Evolutionary conservation across 441 rosid species (phyloP).

Genomic region (Adansonia rubrostipa): DNA sequence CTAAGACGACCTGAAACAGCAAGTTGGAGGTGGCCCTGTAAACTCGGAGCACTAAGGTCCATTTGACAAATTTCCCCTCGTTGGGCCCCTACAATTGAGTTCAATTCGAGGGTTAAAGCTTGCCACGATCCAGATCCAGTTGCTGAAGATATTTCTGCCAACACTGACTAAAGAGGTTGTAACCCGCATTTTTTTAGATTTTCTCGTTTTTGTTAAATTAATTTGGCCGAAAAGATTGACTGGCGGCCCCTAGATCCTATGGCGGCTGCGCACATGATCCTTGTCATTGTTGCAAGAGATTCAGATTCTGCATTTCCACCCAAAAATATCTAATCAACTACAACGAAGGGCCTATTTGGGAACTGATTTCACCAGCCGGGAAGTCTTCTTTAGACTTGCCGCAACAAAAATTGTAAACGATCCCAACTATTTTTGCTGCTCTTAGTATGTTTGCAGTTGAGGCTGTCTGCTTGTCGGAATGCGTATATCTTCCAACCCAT

Average conservation of each 20-base stretch:
- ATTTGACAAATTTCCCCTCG: too few species aligned
- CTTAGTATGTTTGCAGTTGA: not conserved
- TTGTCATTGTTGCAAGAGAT: not conserved
- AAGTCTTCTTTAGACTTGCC: not conserved
- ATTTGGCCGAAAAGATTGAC: not conserved
- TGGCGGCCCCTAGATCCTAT: not conserved
- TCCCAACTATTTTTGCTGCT: not conserved
- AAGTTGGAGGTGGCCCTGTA: too few species aligned
- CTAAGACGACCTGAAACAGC: too few species aligned
- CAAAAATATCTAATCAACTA: constrained; percentile 10
- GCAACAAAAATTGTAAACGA: not conserved
- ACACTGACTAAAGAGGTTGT: not conserved
- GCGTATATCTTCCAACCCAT: not conserved
- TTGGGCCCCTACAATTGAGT: not conserved
- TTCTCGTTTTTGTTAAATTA: not conserved
- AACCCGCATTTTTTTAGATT: too few species aligned
- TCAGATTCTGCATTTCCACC: not conserved
- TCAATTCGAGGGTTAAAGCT: not conserved
- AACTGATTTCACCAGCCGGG: not conserved
- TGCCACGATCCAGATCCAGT: not conserved
- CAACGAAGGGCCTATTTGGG: not conserved
- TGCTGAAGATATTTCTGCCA: not conserved
- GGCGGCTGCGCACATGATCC: not conserved
- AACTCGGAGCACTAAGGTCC: too few species aligned
- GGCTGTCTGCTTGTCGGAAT: not conserved